Conservation (phyloP, 805 yeast genomes). For the Ogataea pignaliae region DNA sequence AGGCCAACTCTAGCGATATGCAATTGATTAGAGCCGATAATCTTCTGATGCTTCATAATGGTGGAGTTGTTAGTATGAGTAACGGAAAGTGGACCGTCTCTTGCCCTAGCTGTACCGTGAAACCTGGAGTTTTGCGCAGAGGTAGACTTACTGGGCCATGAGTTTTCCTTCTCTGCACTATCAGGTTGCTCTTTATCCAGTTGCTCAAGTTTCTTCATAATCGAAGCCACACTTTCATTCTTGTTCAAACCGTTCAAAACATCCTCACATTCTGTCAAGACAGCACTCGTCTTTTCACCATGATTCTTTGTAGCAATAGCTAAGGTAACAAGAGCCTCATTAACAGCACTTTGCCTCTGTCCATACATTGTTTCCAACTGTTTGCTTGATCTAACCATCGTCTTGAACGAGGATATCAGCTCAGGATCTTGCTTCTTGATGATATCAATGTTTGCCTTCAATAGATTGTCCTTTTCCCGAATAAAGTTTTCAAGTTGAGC, state of each 20-base stretch:
- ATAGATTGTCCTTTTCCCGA: constrained; percentile 30
- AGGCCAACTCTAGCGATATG: too few species aligned
- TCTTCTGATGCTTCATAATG: too few species aligned
- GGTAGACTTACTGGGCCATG: too few species aligned
- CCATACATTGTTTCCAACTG: constrained; percentile 46
- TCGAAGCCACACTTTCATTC: constrained; percentile 19
- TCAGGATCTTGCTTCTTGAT: constrained; percentile 45
- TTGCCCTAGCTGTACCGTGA: too few species aligned
- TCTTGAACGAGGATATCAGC: constrained; percentile 44
- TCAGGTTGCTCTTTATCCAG: background rate
- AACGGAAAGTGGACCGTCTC: too few species aligned
- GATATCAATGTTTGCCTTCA: constrained; percentile 32
- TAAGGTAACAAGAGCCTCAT: constrained; percentile 39
- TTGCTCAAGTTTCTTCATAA: constrained; percentile 6
- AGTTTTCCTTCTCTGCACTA: too few species aligned
- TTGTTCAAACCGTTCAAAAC: constrained; percentile 33
- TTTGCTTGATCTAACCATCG: constrained; percentile 41
- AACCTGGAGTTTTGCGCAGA: too few species aligned
- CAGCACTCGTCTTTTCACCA: constrained; percentile 41
- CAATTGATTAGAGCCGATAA: too few species aligned
- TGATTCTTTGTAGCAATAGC: constrained; percentile 42
- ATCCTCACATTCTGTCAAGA: constrained; percentile 44
- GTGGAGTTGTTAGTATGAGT: too few species aligned
- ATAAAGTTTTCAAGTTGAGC: constrained; percentile 35
- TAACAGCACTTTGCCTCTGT: constrained; percentile 41